A percentile compares a stretch with the other conserved stretches of the same genome.
These are phyloP conservation scores for Podila epigama DNA, from an alignment of 192 early-diverging fungal genomes.

Conservation along the genomic window DNA sequence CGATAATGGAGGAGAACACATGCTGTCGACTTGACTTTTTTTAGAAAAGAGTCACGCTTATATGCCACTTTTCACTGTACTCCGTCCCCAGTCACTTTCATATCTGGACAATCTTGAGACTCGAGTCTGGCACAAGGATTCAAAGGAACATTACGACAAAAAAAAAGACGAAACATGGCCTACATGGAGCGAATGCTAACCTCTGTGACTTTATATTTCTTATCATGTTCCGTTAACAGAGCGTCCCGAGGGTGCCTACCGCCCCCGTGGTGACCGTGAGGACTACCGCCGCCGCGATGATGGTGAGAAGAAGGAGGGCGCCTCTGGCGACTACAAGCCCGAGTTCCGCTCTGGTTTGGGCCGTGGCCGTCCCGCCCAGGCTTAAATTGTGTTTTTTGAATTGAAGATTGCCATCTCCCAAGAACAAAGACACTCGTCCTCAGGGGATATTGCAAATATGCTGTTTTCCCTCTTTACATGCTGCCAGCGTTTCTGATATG, in stretches of 20 bases:
- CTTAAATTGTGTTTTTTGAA: slow-evolving; percentile 36
- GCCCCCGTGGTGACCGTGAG: slow-evolving; percentile 76
- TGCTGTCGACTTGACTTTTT: too few species aligned
- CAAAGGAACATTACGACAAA: too few species aligned
- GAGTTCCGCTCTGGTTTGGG: slow-evolving; percentile 97
- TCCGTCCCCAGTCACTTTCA: too few species aligned
- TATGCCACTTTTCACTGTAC: too few species aligned
- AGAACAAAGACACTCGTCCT: too few species aligned
- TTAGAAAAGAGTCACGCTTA: too few species aligned
- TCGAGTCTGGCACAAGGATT: too few species aligned
- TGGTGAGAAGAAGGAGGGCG: slow-evolving; percentile 91
- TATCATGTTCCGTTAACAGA: slow-evolving; percentile 36
- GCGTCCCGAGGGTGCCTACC: slow-evolving; percentile 73
- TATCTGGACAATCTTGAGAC: too few species aligned
- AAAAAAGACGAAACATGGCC: too few species aligned
- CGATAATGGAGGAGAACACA: too few species aligned
- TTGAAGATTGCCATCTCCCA: slow-evolving; percentile 10
- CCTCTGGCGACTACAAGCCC: slow-evolving; percentile 92
- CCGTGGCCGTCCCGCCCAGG: slow-evolving; percentile 68
- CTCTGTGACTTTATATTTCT: background rate
- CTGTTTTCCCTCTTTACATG: background rate
- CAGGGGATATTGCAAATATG: too few species aligned
- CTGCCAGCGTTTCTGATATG: background rate
- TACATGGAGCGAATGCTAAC: slow-evolving; percentile 35
- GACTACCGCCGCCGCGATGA: slow-evolving; percentile 88